Evolutionary conservation across 768 basidiomycete genomes (phyloP), one percentile per base, ranked within the genome.

Genomic region (Coprinopsis strossmayeri): DNA sequence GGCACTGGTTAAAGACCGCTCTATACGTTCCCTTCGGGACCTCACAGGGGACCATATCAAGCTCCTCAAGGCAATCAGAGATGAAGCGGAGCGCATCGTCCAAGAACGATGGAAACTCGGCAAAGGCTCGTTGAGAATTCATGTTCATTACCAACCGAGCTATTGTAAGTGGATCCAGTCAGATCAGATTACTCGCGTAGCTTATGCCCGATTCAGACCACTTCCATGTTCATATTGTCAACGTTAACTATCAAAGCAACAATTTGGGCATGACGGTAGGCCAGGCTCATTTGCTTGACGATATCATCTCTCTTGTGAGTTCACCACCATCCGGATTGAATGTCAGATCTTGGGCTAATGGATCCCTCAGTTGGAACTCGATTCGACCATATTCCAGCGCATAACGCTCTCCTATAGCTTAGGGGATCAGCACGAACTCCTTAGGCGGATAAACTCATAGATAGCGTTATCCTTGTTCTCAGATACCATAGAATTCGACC

Each of bases 91-190:
- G 26, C 60, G 62, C 2, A 62, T 83, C 2, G 85, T 78, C 0
- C 57, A 69, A 44, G 73, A 76, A 38, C 77, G 75, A 55, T 99
- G 87, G 79, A 82, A 78, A 0, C 66, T 95, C 1, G 68, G 65
- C 3, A 55, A 60, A 13, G 84, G 82, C 2, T 73, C 79, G 9
- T 59, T 96, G 50, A 69, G 92, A 56, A 71, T 94, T 70, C 93
- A 82, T 57, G 67, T 98, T 12, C 96, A 99, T 62, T 99, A 99
- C 62, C 94, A 96, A 60, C 95, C 95, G 0, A 88, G 84, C 30
- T 98, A 97, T 61, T 97, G 94, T 94, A 50, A 53, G 88, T 73
- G n/a, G n/a, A n/a, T n/a, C 0, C 17, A 9, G n/a, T 9, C n/a
- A 34, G 32, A 34, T 9, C 10, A n/a, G 32, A 34, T 34, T n/a